These are phyloP conservation scores for Hypoxylon fuscum DNA, from an alignment of 495 filamentous ascomycete genomes.

Conservation along the genomic window DNA sequence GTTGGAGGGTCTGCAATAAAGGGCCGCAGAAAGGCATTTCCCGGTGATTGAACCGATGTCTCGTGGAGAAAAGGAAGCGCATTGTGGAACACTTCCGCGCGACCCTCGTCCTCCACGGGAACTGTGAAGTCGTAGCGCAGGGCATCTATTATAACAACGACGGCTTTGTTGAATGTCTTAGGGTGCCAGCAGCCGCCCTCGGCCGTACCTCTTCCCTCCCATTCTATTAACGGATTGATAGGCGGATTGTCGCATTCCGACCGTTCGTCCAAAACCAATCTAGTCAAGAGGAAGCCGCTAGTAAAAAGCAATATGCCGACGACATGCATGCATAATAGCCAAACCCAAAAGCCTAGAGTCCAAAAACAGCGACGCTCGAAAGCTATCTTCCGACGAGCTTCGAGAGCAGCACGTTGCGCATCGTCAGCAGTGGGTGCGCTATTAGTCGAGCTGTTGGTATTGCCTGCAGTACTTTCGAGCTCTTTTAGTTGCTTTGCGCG, in stretches of 20 bases:
- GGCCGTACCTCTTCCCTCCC: constrained; percentile 57
- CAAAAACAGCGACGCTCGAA: constrained; percentile 58
- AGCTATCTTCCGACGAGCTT: constrained; percentile 50
- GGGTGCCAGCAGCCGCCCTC: constrained; percentile 92
- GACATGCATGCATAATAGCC: constrained; percentile 72
- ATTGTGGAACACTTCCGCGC: constrained; percentile 82
- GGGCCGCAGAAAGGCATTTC: constrained; percentile 87
- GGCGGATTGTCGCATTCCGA: constrained; percentile 83
- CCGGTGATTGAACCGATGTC: constrained; percentile 72
- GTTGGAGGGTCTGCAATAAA: constrained; percentile 99
- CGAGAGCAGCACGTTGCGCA: constrained; percentile 48
- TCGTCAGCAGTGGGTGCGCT: constrained; percentile 37
- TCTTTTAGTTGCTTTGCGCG: constrained; percentile 59
- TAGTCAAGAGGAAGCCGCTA: constrained; percentile 94
- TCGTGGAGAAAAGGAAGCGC: constrained; percentile 86
- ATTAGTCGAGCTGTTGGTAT: constrained; percentile 12
- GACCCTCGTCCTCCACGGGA: constrained; percentile 66
- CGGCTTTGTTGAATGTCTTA: constrained; percentile 88
- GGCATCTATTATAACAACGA: constrained; percentile 92
- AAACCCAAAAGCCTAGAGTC: constrained; percentile 61
- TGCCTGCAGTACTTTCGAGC: constrained; percentile 39
- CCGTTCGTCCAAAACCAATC: constrained; percentile 86
- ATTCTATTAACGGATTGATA: constrained; percentile 54
- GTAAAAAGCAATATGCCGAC: constrained; percentile 91
- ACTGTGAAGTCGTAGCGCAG: constrained; percentile 97